phyloP scores from a whole-genome alignment of 2,329 filamentous ascomycete genomes.

The Phyllosticta citrichinensis region DNA sequence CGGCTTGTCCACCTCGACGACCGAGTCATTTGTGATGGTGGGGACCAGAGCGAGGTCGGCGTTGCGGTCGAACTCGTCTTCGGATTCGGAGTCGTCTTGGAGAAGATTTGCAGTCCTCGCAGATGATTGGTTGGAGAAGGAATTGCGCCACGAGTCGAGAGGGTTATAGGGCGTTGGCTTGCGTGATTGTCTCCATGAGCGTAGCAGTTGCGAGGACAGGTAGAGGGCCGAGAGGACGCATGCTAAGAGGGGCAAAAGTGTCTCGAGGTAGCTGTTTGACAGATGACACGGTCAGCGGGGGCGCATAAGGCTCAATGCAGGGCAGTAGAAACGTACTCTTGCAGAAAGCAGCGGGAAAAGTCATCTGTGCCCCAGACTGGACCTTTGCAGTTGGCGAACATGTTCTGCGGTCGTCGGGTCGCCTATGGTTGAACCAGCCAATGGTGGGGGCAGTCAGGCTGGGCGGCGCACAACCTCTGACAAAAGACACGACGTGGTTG shows the following conservation, averaged over 20 bases:
- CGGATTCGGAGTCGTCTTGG: constrained; percentile 34
- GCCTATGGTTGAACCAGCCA: constrained; percentile 4
- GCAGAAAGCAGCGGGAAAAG: constrained; percentile 52
- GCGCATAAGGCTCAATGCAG: constrained; percentile 1
- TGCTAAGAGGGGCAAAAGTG: constrained; percentile 65
- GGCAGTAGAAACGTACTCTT: constrained; percentile 43
- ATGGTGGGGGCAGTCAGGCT: constrained; percentile 1
- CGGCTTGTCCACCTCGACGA: constrained; percentile 66
- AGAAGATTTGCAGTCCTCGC: constrained; percentile 18
- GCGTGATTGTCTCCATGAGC: constrained; percentile 44
- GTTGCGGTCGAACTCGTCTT: constrained; percentile 52
- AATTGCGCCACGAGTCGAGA: constrained; percentile 37
- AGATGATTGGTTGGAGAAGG: constrained; percentile 24
- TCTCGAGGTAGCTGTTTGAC: constrained; percentile 59
- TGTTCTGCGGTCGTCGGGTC: constrained; percentile 25
- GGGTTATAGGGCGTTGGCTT: constrained; percentile 48
- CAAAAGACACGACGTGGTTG: not conserved
- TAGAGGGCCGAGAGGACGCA: constrained; percentile 60
- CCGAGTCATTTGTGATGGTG: constrained; percentile 39
- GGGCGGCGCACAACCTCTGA: not conserved
- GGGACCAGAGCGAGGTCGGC: constrained; percentile 45
- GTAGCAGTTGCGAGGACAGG: constrained; percentile 49
- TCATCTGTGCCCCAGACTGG: constrained; percentile 53
- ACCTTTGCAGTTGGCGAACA: constrained; percentile 48
- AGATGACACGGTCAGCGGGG: not conserved